Base-by-base conservation (phyloP, 2,329 filamentous ascomycete genomes). In the Fusarium phyllophilum region DNA sequence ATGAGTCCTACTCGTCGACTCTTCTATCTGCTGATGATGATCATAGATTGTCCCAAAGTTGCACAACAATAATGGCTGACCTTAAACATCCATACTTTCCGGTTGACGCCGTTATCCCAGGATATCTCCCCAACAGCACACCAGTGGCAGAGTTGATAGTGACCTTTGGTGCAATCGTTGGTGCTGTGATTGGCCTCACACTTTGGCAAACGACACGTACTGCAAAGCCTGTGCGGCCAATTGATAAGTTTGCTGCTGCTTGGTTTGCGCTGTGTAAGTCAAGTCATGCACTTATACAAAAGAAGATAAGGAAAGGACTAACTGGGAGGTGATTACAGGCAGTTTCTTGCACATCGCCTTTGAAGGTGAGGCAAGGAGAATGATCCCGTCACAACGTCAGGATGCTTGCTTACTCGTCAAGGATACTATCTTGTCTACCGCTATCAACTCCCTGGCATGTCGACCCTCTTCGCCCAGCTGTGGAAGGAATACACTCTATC, bases 401-500 rank as follows among this genome's bases (percentile, higher is more conserved):
- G 24, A 29, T 63, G 15, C 67, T 64, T 26, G 18, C 67, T 68
- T 31, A 65, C 38, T 45, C 22, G 36, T 34, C 10, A 48, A 91
- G 90, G 92, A 42, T 97, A 97, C 82, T 97, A 94, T 80, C 87
- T 95, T 71, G 82, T 89, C 72, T 90, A 95, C 80, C 92, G 94
- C 80, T 83, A 85, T 29, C 85, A 84, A 31, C 87, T 97, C 80
- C 89, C 91, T 0, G 85, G 88, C 17, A 89, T 89, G 68, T 92
- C 94, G 80, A 90, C 91, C 62, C 83, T 96, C 13, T 92, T 95
- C 64, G 94, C 92, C 6, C 94, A 97, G 84, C 86, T 97, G 49
- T 97, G 95, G 95, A 97, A 97, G 80, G 95, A 97, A 82, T 97
- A 97, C 81, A 88, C 93, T 7, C 87, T 95, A 39, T 95, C 93